Evolutionary conservation across 1,284 basidiomycete genomes (phyloP).

Genomic region (Xanthoconium separans): DNA sequence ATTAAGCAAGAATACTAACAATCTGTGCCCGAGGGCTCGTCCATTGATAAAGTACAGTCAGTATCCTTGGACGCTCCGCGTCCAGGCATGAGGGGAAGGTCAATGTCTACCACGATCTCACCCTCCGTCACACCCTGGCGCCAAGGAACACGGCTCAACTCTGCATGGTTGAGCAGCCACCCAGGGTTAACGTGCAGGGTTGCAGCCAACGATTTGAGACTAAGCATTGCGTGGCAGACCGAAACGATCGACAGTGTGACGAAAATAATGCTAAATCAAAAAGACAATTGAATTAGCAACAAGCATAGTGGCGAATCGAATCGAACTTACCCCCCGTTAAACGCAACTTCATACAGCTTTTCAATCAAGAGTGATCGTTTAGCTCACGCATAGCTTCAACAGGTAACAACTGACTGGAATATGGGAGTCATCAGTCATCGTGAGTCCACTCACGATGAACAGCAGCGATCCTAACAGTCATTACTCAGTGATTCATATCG

Average conservation of each 20-base stretch:
- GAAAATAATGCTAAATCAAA: slow-evolving; percentile 63
- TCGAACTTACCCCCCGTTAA: slow-evolving; percentile 13
- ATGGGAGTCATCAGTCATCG: slow-evolving; percentile 3
- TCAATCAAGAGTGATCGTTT: neutral
- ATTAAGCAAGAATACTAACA: too few relatives aligned
- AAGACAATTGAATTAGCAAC: slow-evolving; percentile 38
- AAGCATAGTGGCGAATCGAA: neutral
- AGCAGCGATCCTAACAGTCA: slow-evolving; percentile 15
- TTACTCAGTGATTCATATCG: neutral
- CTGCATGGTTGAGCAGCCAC: slow-evolving; percentile 40
- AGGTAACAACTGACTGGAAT: slow-evolving; percentile 10
- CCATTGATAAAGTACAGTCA: neutral
- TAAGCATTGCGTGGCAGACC: slow-evolving; percentile 35
- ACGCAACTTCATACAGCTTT: slow-evolving; percentile 16
- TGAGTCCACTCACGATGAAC: slow-evolving; percentile 15
- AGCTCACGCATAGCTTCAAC: too few relatives aligned
- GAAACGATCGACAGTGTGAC: slow-evolving; percentile 67
- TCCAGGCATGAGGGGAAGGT: neutral
- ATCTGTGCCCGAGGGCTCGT: neutral
- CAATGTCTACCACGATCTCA: slow-evolving; percentile 41
- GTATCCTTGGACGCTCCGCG: neutral
- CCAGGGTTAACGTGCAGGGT: slow-evolving; percentile 37
- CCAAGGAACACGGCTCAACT: slow-evolving; percentile 41
- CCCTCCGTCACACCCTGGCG: slow-evolving; percentile 36
- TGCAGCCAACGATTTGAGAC: slow-evolving; percentile 38